Evolutionary conservation across 2,329 filamentous ascomycete species (phyloP), one percentile per base, ranked within the genome.

Genomic region (Aureobasidium pullulans): DNA sequence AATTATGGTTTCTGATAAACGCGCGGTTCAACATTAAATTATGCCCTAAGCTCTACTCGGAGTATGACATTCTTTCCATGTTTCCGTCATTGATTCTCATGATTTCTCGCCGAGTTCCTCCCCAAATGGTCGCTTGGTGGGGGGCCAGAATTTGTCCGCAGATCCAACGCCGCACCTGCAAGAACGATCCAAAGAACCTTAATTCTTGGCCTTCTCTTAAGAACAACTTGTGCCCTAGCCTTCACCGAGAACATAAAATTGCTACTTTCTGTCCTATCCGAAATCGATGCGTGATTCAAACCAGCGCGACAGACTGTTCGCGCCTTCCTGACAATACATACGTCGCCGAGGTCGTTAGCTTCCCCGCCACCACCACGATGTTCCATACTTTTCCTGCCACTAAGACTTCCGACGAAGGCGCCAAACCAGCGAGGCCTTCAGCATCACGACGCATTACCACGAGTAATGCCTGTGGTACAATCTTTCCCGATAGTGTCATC

Each of bases 401-500:
- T 57, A 70, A 70, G 15, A 68, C 72, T 7, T 66, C 64, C 46
- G 23, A n/a, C 23, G 52, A 56, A 3, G 28, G 32, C 44, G 62
- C 68, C 46, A 76, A 74, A 64, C 69, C 68, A 58, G 65, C 67
- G 57, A 71, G 70, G 7, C 66, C 70, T 15, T 65, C 70, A 23
- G 73, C 70, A 42, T 75, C 75, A 23, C 68, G 75, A 37, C 71
- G 76, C 5, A 78, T 78, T 47, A 77, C 76, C 4, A 79, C 76
- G 4, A 77, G 71, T 66, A 78, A 87, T 67, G 87, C 87, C 39
- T 90, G 87, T 70, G 85, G 87, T 49, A 87, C 89, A 66, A 11
- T 42, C 1, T 19, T 5, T 23, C 4, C 11, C 6, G 2, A 3
- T 1, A 8, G 4, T 11, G 4, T 23, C 4, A 6, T 1, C 9